Conservation (phyloP, 2,329 filamentous ascomycete species). For the Coleophoma eucalyptorum region DNA sequence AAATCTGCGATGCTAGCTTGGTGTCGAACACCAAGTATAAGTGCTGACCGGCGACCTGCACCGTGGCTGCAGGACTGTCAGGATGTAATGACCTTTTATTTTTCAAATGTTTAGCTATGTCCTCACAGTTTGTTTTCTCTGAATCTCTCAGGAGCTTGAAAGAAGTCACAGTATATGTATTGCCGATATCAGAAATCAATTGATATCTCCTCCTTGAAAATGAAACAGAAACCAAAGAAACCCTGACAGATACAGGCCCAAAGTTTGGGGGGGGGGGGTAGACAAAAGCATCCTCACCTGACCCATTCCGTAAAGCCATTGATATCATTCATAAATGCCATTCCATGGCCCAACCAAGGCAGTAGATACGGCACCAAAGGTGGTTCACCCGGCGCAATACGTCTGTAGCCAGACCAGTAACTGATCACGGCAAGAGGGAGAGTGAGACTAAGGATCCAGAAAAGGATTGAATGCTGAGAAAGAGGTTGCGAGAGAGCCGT, state of each 20-base stretch:
- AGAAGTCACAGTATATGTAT: not conserved
- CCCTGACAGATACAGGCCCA: too few relatives aligned
- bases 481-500: too few relatives aligned
- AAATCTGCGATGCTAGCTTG: conserved; percentile 16
- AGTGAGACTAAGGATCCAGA: not conserved
- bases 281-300: conserved; percentile 1
- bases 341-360: conserved; percentile 12
- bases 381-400: conserved; percentile 6
- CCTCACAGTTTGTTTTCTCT: too few relatives aligned
- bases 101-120: not conserved
- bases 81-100: conserved; percentile 7
- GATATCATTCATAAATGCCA: conserved; percentile 12
- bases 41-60: conserved; percentile 13
- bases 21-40: conserved; percentile 18
- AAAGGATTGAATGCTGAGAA: not conserved
- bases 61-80: conserved; percentile 5
- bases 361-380: conserved; percentile 9
- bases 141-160: not conserved
- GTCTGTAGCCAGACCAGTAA: not conserved
- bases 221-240: too few relatives aligned
- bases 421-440: not conserved
- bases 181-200: not conserved
- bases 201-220: not conserved
- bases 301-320: conserved; percentile 11
- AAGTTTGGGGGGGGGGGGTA: too few relatives aligned